Conservation (phyloP, 768 basidiomycete genomes). For the Suillus lakei region DNA sequence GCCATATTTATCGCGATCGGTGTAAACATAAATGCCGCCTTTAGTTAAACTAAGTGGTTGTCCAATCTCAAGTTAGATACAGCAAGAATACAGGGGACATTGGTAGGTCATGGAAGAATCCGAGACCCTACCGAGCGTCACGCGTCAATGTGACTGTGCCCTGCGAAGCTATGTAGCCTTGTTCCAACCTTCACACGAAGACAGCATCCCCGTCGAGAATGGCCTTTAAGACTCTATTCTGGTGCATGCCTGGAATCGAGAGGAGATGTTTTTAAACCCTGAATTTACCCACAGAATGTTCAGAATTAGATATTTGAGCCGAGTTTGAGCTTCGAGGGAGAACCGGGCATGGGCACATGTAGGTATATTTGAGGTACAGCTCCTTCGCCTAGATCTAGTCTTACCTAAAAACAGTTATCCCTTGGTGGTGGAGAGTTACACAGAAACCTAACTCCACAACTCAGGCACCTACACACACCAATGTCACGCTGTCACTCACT, state of each 20-base stretch:
- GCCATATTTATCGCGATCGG: neutral
- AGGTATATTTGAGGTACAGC: conserved; percentile 6
- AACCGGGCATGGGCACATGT: conserved; percentile 1
- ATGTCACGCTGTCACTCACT: neutral
- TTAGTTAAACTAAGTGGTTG: neutral
- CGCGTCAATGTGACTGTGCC: neutral
- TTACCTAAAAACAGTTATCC: neutral
- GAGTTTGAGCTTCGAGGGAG: conserved; percentile 1
- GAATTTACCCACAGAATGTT: neutral
- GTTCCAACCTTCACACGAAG: neutral
- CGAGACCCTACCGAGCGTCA: neutral
- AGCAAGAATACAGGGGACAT: neutral
- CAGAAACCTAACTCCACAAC: neutral
- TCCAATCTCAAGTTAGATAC: neutral
- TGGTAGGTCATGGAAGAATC: neutral
- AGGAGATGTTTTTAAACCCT: neutral
- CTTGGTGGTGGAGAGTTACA: conserved; percentile 2
- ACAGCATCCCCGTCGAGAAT: neutral
- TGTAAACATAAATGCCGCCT: neutral
- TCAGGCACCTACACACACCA: conserved; percentile 4
- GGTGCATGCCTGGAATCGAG: neutral
- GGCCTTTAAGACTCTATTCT: neutral
- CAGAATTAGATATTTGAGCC: conserved; percentile 1
- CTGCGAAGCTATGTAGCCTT: neutral
- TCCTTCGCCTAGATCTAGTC: neutral